Conservation (phyloP, 768 basidiomycete genomes). For the Russula lepida region DNA sequence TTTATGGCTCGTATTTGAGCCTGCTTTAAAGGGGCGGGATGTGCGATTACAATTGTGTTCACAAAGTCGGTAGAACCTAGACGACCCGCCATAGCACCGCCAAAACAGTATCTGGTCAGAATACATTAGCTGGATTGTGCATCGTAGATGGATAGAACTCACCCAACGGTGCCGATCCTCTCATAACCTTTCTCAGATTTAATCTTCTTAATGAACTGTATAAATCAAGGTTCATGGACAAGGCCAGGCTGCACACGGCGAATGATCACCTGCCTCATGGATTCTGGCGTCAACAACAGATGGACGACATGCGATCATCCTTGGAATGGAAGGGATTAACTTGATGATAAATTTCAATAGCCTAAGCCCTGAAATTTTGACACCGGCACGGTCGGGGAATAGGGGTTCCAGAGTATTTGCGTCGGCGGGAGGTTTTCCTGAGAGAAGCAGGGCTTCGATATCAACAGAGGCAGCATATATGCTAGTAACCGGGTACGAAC, state of each 20-base stretch:
- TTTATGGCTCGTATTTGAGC: constrained; percentile 33
- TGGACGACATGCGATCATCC: constrained; percentile 23
- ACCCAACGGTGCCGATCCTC: constrained; percentile 39
- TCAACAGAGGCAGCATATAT: neutral
- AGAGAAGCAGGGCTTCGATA: neutral
- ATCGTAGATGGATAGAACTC: constrained; percentile 5
- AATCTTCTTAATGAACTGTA: constrained; percentile 32
- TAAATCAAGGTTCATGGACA: neutral
- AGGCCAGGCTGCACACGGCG: neutral
- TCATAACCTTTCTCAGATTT: constrained; percentile 33
- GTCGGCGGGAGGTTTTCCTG: constrained; percentile 27
- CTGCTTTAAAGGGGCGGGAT: constrained; percentile 30
- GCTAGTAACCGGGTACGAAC: constrained; percentile 25
- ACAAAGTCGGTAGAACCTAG: constrained; percentile 29
- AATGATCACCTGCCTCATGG: constrained; percentile 21
- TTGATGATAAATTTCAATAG: constrained; percentile 20
- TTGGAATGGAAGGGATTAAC: constrained; percentile 22
- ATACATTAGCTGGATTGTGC: neutral
- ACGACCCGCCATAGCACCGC: constrained; percentile 28
- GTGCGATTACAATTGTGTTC: constrained; percentile 34
- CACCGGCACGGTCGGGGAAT: constrained; percentile 27
- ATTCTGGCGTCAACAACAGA: constrained; percentile 26
- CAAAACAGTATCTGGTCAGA: constrained; percentile 32
- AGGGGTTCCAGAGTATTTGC: constrained; percentile 26
- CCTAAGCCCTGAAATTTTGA: constrained; percentile 19